A percentile compares a stretch with the other conserved stretches of the same genome.
Conservation (phyloP, 1,284 basidiomycete genomes). For the Rhodotorula sp. region DNA sequence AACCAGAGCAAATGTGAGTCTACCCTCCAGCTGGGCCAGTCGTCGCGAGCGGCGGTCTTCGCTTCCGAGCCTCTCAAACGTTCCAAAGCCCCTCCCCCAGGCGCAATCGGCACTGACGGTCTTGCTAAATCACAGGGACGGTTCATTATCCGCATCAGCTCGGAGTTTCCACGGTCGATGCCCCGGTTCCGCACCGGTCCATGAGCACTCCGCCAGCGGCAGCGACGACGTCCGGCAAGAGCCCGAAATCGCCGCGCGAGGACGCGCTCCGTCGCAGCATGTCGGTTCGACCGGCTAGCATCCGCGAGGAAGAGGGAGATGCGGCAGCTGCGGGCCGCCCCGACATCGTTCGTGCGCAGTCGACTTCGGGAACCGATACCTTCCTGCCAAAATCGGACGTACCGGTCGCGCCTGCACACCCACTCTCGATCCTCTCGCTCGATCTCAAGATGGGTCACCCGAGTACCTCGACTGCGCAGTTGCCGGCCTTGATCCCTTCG, state of each 20-base stretch:
- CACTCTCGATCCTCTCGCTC: conserved; percentile 67
- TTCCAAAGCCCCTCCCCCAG: no score
- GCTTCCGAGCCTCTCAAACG: not conserved
- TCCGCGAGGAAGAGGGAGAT: not conserved
- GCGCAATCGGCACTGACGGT: no score
- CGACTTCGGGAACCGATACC: not conserved
- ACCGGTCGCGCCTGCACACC: conserved; percentile 30
- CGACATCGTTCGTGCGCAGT: conserved; percentile 16
- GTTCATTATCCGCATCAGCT: conserved; percentile 44
- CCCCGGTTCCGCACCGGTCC: conserved; percentile 3
- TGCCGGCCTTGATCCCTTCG: conserved; percentile 75
- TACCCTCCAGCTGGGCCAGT: not conserved
- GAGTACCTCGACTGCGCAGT: conserved; percentile 58
- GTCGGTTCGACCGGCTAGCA: conserved; percentile 18
- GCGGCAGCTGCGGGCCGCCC: conserved; percentile 7
- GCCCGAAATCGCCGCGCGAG: not conserved
- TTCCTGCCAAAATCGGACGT: conserved; percentile 7
- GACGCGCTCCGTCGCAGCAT: conserved; percentile 25
- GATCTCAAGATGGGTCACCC: conserved; percentile 80
- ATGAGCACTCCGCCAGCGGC: conserved; percentile 13
- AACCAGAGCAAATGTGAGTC: conserved; percentile 42
- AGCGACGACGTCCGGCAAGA: conserved; percentile 2
- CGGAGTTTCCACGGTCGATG: conserved; percentile 25
- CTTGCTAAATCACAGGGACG: conserved; percentile 42
- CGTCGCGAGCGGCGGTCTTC: not conserved